Conservation (phyloP, 176 grass and related monocot genomes). For the Oryza longistaminata region DNA sequence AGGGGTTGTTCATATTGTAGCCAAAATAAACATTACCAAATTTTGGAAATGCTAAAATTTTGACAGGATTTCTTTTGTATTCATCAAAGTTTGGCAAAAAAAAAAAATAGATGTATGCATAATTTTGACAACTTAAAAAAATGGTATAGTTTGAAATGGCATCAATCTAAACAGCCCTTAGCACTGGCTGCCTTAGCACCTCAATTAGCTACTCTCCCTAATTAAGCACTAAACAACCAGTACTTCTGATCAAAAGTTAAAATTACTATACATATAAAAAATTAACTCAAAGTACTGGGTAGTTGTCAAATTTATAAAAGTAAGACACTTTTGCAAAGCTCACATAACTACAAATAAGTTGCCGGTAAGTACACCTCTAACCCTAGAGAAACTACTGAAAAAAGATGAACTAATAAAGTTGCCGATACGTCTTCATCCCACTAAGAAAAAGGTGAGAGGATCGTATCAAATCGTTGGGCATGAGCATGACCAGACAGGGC, state of each 20-base stretch:
- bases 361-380: neutral
- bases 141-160: too few species aligned
- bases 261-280: neutral
- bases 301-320: neutral
- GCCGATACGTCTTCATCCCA: constrained; percentile 18
- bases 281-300: neutral
- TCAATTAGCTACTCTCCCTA: too few species aligned
- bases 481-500: neutral
- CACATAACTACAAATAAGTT: neutral
- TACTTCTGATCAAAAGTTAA: neutral
- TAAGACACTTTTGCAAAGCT: neutral
- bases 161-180: too few species aligned
- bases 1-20: too few species aligned
- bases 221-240: too few species aligned
- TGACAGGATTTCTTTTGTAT: too few species aligned
- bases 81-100: too few species aligned
- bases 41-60: too few species aligned
- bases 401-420: neutral
- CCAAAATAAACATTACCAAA: too few species aligned
- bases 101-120: too few species aligned
- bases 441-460: neutral
- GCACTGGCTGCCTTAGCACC: too few species aligned
- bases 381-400: neutral
- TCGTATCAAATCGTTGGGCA: constrained; percentile 32
- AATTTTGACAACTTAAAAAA: too few species aligned